Evolutionary conservation across 495 filamentous ascomycete genomes (phyloP).

Genomic region (Podospora pseudocomata): DNA sequence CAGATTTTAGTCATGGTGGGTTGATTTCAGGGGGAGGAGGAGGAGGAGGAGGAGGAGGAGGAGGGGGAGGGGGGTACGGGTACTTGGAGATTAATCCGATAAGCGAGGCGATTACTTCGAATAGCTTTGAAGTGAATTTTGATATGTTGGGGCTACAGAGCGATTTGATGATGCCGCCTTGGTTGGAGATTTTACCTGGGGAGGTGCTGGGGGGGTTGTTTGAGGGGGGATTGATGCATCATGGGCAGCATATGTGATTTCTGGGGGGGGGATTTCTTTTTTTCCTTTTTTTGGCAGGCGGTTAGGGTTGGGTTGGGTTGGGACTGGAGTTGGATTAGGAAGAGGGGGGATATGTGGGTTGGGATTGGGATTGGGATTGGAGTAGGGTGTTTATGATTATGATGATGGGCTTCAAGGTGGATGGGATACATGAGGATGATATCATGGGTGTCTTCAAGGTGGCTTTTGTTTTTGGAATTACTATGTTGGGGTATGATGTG

Average conservation of each 20-base stretch:
- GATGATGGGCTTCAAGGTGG: not conserved
- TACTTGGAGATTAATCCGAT: constrained; percentile 41
- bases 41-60: no score
- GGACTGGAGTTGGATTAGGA: no score
- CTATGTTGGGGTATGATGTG: no score
- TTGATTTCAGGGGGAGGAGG: constrained; percentile 27
- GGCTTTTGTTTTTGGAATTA: not conserved
- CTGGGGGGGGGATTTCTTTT: not conserved
- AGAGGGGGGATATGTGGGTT: not conserved
- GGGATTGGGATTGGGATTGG: not conserved
- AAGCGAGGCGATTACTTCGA: constrained; percentile 60
- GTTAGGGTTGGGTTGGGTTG: not conserved
- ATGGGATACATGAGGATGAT: not conserved
- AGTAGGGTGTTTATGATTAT: not conserved
- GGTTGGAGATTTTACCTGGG: constrained; percentile 30
- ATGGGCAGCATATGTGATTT: constrained; percentile 2
- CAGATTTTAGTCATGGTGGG: constrained; percentile 38
- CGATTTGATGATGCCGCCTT: constrained; percentile 35
- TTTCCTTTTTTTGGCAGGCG: not conserved
- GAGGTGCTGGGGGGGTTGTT: constrained; percentile 28
- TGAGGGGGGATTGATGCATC: constrained; percentile 19
- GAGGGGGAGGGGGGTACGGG: constrained; percentile 28
- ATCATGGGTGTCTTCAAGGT: not conserved
- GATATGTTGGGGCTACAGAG: constrained; percentile 28
- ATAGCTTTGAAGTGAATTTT: constrained; percentile 68